Percentiles rank a stretch among this genome's conserved stretches.
These are phyloP conservation scores for Arabidopsis hybrid DNA, from an alignment of 441 rosid species.

Conservation along the genomic window DNA sequence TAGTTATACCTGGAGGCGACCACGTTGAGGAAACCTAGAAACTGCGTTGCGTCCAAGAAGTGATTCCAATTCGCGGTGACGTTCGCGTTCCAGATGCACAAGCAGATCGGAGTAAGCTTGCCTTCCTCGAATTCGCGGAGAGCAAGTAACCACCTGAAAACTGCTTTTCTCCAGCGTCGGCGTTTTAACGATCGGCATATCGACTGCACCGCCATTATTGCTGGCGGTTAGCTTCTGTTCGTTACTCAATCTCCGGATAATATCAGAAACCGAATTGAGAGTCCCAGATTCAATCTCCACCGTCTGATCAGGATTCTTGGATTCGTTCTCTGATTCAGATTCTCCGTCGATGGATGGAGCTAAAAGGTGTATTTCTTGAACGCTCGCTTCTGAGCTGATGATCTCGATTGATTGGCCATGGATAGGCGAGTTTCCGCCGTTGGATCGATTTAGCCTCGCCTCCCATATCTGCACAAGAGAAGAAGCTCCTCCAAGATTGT, in stretches of 20 bases:
- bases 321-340: conserved; percentile 49
- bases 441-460: conserved; percentile 62
- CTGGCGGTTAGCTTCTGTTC: conserved; percentile 46
- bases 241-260: conserved; percentile 57
- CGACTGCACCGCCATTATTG: conserved; percentile 23
- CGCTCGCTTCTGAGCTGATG: conserved; percentile 20
- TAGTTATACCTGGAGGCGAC: conserved; percentile 78
- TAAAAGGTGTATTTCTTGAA: conserved; percentile 34
- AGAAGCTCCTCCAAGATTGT: conserved; percentile 64
- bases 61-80: conserved; percentile 59
- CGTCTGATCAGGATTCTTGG: conserved; percentile 25
- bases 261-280: conserved; percentile 32
- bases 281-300: conserved; percentile 43
- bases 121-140: conserved; percentile 75
- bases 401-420: conserved; percentile 43
- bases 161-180: conserved; percentile 10
- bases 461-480: conserved; percentile 98
- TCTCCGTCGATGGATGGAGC: conserved; percentile 44
- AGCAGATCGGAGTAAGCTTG: conserved; percentile 84
- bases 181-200: not conserved
- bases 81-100: conserved; percentile 62
- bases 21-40: conserved; percentile 77
- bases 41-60: conserved; percentile 65
- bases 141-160: conserved; percentile 36
- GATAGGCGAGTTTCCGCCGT: conserved; percentile 41